phyloP scores from a whole-genome alignment of 148 eudicot species.

The Arbutus unedo region DNA sequence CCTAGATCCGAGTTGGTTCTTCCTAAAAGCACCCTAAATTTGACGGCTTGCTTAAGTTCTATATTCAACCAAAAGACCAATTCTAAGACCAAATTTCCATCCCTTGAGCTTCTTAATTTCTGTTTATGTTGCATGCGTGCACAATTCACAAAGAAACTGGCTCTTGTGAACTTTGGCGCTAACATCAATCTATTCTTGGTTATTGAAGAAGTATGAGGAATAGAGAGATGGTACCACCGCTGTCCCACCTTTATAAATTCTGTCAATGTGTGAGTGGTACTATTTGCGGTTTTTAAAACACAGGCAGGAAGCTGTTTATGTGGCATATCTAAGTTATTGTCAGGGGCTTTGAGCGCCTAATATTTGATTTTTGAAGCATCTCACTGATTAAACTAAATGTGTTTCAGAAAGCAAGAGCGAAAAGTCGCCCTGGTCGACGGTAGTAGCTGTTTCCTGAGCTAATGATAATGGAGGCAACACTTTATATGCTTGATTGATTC shows the following conservation, averaged over 20 bases:
- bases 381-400: neutral
- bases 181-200: neutral
- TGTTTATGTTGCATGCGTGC: neutral
- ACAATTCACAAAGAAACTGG: neutral
- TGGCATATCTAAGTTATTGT: neutral
- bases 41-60: neutral
- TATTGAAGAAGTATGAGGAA: neutral
- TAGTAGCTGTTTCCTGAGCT: slow-evolving; percentile 17
- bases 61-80: neutral
- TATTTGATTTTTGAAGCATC: neutral
- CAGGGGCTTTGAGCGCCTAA: neutral
- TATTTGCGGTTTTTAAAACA: neutral
- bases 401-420: slow-evolving; percentile 51
- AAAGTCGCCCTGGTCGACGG: slow-evolving; percentile 48
- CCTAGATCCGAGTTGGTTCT: neutral
- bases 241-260: neutral
- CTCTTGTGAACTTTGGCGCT: slow-evolving; percentile 4
- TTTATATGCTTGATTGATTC: neutral
- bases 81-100: neutral
- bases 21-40: neutral
- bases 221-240: neutral
- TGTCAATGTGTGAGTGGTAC: neutral
- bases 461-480: neutral
- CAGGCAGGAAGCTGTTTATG: neutral
- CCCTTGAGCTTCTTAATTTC: neutral